A percentile compares a stretch with the other conserved stretches of the same genome.
These are phyloP conservation scores for Crucihimalaya himalaica DNA, from an alignment of 345 rosid species.

Conservation along the genomic window DNA sequence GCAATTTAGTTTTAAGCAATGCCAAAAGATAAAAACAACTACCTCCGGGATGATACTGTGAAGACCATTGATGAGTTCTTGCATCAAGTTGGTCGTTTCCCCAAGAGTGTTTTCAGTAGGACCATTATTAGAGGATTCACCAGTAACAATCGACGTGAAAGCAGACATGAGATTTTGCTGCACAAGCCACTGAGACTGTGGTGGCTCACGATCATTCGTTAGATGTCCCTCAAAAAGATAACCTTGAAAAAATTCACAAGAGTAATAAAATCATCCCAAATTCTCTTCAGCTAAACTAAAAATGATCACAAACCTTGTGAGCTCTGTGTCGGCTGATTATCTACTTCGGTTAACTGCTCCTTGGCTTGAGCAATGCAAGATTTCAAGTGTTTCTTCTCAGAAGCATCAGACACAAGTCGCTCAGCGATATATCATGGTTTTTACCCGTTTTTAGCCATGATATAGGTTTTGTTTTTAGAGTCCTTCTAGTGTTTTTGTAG, in stretches of 20 bases:
- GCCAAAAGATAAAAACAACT: slow-evolving; percentile 27
- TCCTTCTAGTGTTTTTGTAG: too few relatives aligned
- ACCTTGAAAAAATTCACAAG: slow-evolving; percentile 45
- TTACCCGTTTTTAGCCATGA: too few relatives aligned
- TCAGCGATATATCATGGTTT: too few relatives aligned
- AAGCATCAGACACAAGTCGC: slow-evolving; percentile 50
- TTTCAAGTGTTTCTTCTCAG: slow-evolving; percentile 70
- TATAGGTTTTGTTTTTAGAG: too few relatives aligned
- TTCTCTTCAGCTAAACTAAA: too few relatives aligned
- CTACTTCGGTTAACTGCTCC: too few relatives aligned
- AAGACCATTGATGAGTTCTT: slow-evolving; percentile 59
- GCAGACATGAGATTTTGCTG: slow-evolving; percentile 70
- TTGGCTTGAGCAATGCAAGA: too few relatives aligned
- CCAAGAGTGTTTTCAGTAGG: slow-evolving; percentile 36
- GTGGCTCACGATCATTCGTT: slow-evolving; percentile 94
- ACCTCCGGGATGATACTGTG: slow-evolving; percentile 73
- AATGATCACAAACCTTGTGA: too few relatives aligned
- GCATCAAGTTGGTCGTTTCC: slow-evolving; percentile 54
- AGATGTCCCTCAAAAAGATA: slow-evolving; percentile 94
- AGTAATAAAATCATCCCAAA: neutral
- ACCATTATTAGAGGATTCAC: slow-evolving; percentile 56
- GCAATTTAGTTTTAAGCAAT: too few relatives aligned
- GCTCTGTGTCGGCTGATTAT: too few relatives aligned
- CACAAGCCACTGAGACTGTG: slow-evolving; percentile 83
- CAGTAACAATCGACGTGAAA: slow-evolving; percentile 49